Evolutionary conservation across 1,284 basidiomycete genomes (phyloP).

Genomic region (Exobasidium rhododendri): DNA sequence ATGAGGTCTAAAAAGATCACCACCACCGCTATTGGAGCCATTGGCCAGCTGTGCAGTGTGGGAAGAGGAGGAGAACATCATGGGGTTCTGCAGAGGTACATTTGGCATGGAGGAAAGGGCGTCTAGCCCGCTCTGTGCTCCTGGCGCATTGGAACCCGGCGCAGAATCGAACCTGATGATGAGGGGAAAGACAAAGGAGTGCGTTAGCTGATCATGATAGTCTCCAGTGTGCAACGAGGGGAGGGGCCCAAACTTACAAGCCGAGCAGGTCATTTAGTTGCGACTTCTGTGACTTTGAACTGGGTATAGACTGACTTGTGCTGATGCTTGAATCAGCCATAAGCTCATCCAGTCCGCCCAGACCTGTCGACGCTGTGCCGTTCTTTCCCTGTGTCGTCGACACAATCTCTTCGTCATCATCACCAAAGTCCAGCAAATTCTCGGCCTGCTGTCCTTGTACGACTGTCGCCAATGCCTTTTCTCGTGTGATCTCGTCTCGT

Average conservation of each 20-base stretch:
- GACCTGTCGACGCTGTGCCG: conserved; percentile 2
- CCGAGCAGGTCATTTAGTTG: conserved; percentile 46
- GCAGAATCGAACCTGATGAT: conserved; percentile 30
- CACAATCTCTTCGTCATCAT: conserved; percentile 34
- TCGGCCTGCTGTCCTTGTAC: conserved; percentile 51
- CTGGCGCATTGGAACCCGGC: conserved; percentile 35
- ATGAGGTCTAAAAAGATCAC: conserved; percentile 16
- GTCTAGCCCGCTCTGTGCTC: conserved; percentile 35
- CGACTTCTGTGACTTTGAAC: conserved; percentile 12
- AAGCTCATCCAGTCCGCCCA: conserved; percentile 44
- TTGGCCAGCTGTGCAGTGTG: not conserved
- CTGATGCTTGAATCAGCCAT: conserved; percentile 22
- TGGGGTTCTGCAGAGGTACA: not conserved
- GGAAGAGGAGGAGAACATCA: not conserved
- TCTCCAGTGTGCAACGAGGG: too few relatives aligned
- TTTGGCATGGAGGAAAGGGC: conserved; percentile 29
- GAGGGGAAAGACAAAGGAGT: conserved; percentile 11
- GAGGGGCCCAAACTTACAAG: too few relatives aligned
- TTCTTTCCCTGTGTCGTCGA: not conserved
- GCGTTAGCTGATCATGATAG: not conserved
- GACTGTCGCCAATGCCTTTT: conserved; percentile 58
- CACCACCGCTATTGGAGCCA: conserved; percentile 10
- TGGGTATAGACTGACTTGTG: not conserved
- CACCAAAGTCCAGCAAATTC: conserved; percentile 51
- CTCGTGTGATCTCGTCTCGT: conserved; percentile 43